Percentiles rank a stretch among this genome's conserved stretches.
phyloP scores from a whole-genome alignment of 2,329 filamentous ascomycete genomes.

The Fusarium sterilihyphosum region DNA sequence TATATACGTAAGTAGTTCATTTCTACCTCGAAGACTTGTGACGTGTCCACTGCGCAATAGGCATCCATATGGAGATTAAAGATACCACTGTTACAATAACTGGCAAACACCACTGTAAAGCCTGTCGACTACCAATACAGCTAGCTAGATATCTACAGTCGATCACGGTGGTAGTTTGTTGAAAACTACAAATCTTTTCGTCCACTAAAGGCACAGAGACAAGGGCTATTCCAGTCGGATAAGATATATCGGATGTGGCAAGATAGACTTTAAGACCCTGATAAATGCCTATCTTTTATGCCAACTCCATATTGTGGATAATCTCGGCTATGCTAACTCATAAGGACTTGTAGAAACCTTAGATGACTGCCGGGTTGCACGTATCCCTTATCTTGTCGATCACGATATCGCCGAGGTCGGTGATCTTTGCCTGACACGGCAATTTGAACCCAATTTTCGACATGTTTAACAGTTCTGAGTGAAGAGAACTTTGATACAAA shows the following conservation, averaged over 20 bases:
- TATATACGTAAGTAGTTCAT: too few relatives aligned
- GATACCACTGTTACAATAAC: background rate
- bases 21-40: fast-evolving
- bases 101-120: too few relatives aligned
- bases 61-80: background rate
- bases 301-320: background rate
- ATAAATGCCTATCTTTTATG: background rate
- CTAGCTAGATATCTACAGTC: background rate
- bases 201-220: background rate
- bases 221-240: background rate
- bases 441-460: background rate
- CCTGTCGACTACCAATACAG: background rate
- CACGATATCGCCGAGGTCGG: background rate
- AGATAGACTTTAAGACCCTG: background rate
- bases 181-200: too few relatives aligned
- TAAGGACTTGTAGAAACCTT: background rate
- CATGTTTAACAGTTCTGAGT: fast-evolving
- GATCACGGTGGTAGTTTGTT: too few relatives aligned
- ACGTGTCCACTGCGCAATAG: background rate
- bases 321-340: background rate
- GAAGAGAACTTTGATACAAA: background rate
- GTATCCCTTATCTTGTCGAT: conserved; percentile 22
- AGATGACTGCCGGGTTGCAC: background rate
- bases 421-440: fast-evolving
- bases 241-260: too few relatives aligned